Conservation (phyloP, 2,329 filamentous ascomycete genomes). For the Xylaria sp. region DNA sequence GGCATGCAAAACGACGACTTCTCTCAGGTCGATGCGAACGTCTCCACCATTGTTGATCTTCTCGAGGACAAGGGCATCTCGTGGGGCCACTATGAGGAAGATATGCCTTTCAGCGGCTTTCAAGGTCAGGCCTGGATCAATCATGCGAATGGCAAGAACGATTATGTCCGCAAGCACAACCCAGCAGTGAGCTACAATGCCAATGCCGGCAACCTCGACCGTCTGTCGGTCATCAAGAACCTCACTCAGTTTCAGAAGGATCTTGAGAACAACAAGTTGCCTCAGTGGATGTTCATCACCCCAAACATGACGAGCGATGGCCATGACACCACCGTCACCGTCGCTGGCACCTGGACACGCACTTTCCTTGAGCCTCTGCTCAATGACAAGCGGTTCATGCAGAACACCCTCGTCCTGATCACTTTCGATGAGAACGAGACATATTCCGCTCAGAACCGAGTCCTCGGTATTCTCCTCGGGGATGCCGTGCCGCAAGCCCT, state of each 20-base stretch:
- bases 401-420: conserved; percentile 78
- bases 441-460: conserved; percentile 73
- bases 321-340: conserved; percentile 77
- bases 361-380: conserved; percentile 77
- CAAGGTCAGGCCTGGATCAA: conserved; percentile 73
- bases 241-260: conserved; percentile 75
- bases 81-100: conserved; percentile 81
- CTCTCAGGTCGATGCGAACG: conserved; percentile 65
- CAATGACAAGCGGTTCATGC: conserved; percentile 74
- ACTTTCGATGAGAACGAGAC: conserved; percentile 84
- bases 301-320: conserved; percentile 81
- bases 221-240: conserved; percentile 78
- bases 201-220: conserved; percentile 66
- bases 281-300: conserved; percentile 78
- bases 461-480: conserved; percentile 77
- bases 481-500: conserved; percentile 74
- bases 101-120: conserved; percentile 79
- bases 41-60: conserved; percentile 75
- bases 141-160: conserved; percentile 71
- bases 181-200: conserved; percentile 72
- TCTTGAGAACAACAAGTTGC: conserved; percentile 69
- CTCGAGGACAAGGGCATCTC: conserved; percentile 71
- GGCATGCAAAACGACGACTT: conserved; percentile 77
- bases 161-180: conserved; percentile 89
- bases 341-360: conserved; percentile 74